Percentiles rank a stretch among this genome's conserved stretches.
Evolutionary conservation across 371 early-diverging fungal species (phyloP).

Genomic region (Blastocladiella emersonii): DNA sequence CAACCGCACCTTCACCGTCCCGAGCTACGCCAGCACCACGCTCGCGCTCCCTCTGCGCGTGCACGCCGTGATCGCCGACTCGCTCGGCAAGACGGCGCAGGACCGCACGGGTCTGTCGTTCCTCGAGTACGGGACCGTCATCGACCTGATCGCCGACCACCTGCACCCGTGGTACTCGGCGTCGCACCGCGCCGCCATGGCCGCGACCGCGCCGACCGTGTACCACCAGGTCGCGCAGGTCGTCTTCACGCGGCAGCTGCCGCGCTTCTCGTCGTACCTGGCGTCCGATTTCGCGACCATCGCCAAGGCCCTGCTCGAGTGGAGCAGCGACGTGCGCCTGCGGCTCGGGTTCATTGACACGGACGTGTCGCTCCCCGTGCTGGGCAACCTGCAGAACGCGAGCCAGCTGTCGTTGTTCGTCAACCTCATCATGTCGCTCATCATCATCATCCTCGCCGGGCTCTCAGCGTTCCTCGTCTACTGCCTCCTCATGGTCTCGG

Average conservation of each 20-base stretch:
- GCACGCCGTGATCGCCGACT: conserved; percentile 2
- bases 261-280: conserved; percentile 9
- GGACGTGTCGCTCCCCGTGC: not conserved
- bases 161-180: conserved; percentile 9
- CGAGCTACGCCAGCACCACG: not conserved
- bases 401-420: conserved; percentile 14
- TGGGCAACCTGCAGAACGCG: conserved; percentile 5
- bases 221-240: conserved; percentile 10
- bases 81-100: conserved; percentile 8
- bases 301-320: conserved; percentile 7
- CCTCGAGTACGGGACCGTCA: conserved; percentile 10
- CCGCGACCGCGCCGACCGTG: not conserved
- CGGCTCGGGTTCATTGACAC: conserved; percentile 10
- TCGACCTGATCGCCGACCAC: conserved; percentile 6
- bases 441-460: conserved; percentile 12
- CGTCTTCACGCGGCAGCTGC: conserved; percentile 9
- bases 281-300: conserved; percentile 4
- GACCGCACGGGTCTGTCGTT: not conserved
- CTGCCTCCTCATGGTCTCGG: conserved; percentile 17
- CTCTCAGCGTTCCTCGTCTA: conserved; percentile 19
- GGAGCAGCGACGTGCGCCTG: conserved; percentile 10
- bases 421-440: conserved; percentile 12
- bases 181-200: not conserved
- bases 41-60: conserved; percentile 6
- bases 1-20: not conserved